Base-by-base conservation (phyloP, 148 eudicot species). In the Rhododendron ferrugineum region DNA sequence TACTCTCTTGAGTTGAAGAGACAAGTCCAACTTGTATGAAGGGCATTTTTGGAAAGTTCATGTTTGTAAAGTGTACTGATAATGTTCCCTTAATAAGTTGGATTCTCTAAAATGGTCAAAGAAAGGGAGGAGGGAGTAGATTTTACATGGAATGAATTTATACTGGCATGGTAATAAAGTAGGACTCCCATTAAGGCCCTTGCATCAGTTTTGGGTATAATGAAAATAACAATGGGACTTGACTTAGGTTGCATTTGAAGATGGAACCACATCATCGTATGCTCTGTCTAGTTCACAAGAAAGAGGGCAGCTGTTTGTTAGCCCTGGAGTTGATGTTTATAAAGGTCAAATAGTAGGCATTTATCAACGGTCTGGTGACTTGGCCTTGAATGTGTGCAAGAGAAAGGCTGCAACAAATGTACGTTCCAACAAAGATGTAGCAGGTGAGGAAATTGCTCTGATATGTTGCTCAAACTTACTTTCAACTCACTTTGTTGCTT, bases 271-370 rank as follows among this genome's bases (percentile, higher is more conserved):
- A 0, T 89, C 99, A 86, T 94, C 99, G 60, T 95, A 96, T 89
- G 99, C 99, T 81, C 92, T 96, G 36, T 83, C 87, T 78, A 91
- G 99, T 90, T 95, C 99, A 84, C 99, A 96, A 87, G 99, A 96
- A 32, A 93, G 99, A 88, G 99, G 99, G 73, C 93, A 93, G 85
- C 40, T 96, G 93, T 96, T 96, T 80, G 88, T 96, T 85, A 86
- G 87, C 82, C 97, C 99, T 73, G 99, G 99, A 30, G 83, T 81
- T 10, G 98, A 96, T 4, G 95, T 96, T 58, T 96, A 96, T 88
- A 96, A 95, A 92, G 99, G 99, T 58, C 98, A 95, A 88, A 95
- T 96, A 52, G 93, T 96, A 80, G 99, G 99, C 80, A 96, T 96
- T 83, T 93, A 96, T 89, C 99, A 96, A 86, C 94, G 99, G 79